Conservation (phyloP, 2,329 filamentous ascomycete genomes). For the Berkeleyomyces rouxiae region DNA sequence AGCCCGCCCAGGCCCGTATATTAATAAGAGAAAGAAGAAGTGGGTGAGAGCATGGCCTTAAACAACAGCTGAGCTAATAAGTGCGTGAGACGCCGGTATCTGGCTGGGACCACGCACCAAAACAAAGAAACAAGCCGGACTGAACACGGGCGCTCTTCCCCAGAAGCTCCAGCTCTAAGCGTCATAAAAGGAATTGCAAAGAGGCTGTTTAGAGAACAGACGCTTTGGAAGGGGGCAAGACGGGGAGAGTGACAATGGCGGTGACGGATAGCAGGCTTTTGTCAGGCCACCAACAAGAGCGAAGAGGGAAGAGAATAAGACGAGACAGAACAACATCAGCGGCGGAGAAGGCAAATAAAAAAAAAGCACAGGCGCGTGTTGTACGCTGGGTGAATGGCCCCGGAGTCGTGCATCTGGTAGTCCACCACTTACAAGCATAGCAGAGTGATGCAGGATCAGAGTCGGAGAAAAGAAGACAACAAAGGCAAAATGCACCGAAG, state of each 20-base stretch:
- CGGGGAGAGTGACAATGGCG: background rate
- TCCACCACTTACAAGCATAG: background rate
- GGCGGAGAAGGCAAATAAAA: background rate
- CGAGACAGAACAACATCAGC: background rate
- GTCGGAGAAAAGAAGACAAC: background rate
- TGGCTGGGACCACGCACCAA: background rate
- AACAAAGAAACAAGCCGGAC: background rate
- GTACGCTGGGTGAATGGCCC: background rate
- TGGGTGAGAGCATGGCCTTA: background rate
- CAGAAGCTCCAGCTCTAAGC: background rate
- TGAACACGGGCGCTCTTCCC: background rate
- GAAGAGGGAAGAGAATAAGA: background rate
- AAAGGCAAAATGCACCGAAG: background rate
- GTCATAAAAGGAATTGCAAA: background rate
- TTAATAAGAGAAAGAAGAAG: background rate
- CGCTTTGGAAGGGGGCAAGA: background rate
- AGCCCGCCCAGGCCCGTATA: background rate
- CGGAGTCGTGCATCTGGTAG: background rate
- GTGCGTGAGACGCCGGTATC: background rate
- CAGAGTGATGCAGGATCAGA: background rate
- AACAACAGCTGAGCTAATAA: slow-evolving; percentile 1
- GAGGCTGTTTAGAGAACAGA: background rate
- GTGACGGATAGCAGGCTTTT: no score
- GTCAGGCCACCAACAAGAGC: background rate
- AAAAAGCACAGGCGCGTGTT: background rate